A percentile compares a stretch with the other conserved stretches of the same genome.
Conservation (phyloP, 768 basidiomycete genomes). For the Cantharellus cinnabarinus region DNA sequence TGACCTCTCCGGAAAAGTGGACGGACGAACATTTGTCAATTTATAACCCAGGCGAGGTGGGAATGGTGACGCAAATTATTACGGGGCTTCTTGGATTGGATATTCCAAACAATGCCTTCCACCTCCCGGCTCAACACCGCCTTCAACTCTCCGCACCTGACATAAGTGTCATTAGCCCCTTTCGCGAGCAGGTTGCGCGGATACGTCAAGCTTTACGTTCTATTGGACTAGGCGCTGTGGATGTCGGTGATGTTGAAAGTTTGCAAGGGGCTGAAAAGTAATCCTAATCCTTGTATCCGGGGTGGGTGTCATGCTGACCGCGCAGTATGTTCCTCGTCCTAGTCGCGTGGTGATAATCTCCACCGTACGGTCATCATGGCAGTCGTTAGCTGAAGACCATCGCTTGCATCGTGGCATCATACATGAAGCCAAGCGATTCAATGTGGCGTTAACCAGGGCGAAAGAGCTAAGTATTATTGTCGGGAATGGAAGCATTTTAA, state of each 20-base stretch:
- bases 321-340: not conserved
- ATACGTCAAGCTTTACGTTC: not conserved
- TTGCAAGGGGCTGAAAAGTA: not conserved
- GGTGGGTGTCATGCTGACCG: not conserved
- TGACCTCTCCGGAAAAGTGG: not conserved
- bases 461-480: conserved; percentile 5
- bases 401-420: not conserved
- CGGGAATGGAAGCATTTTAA: conserved; percentile 24
- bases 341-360: not conserved
- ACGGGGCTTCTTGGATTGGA: not conserved
- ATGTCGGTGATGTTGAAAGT: not conserved
- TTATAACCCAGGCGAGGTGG: not conserved
- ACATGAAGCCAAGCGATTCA: not conserved
- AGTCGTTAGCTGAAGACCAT: not conserved
- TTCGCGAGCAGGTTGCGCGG: not conserved
- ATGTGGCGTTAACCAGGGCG: conserved; percentile 5
- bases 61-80: not conserved
- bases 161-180: not conserved
- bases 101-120: not conserved
- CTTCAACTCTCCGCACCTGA: not conserved
- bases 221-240: not conserved
- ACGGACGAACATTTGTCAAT: not conserved
- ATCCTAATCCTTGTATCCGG: not conserved
- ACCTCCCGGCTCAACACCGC: not conserved
- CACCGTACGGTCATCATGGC: not conserved